These are phyloP conservation scores for Tilletia horrida DNA, from an alignment of 1,284 basidiomycete species.

Conservation along the genomic window DNA sequence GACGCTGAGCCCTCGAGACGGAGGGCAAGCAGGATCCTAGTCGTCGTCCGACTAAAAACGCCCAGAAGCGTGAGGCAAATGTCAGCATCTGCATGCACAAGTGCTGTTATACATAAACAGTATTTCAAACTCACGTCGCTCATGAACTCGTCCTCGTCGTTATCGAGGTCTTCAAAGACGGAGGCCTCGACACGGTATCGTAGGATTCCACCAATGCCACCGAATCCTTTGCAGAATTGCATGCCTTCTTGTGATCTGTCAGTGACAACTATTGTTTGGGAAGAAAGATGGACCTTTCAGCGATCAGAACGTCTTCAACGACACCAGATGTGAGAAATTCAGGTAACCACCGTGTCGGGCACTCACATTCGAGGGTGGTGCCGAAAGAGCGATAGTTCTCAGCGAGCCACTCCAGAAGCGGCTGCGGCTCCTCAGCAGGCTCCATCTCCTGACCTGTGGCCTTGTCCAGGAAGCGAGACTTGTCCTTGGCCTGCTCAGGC, in stretches of 20 bases:
- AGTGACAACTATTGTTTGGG: constrained; percentile 32
- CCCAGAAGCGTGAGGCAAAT: background rate
- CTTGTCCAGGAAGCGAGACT: constrained; percentile 90
- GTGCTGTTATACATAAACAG: too few species aligned
- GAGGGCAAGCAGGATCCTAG: constrained; percentile 16
- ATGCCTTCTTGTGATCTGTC: constrained; percentile 84
- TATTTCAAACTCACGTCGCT: constrained; percentile 30
- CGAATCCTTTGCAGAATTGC: constrained; percentile 98
- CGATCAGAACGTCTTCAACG: constrained; percentile 43
- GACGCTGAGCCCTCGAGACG: background rate
- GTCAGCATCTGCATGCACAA: background rate
- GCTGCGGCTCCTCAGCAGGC: constrained; percentile 58
- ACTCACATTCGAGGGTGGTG: constrained; percentile 72
- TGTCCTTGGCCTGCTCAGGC: constrained; percentile 61
- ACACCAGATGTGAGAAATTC: background rate
- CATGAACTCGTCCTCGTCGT: constrained; percentile 53
- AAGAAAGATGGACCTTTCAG: constrained; percentile 55
- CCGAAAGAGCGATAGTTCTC: constrained; percentile 98
- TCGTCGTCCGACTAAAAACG: constrained; percentile 12
- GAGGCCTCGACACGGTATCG: constrained; percentile 57
- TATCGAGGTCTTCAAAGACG: constrained; percentile 49
- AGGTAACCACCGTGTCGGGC: background rate
- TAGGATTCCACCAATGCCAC: constrained; percentile 90
- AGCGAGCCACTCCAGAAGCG: constrained; percentile 78
- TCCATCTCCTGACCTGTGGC: constrained; percentile 96